Percentiles rank a stretch among this genome's conserved stretches.
These are phyloP conservation scores for Coniferiporia sulphurascens DNA, from an alignment of 1,284 basidiomycete species.

Conservation along the genomic window DNA sequence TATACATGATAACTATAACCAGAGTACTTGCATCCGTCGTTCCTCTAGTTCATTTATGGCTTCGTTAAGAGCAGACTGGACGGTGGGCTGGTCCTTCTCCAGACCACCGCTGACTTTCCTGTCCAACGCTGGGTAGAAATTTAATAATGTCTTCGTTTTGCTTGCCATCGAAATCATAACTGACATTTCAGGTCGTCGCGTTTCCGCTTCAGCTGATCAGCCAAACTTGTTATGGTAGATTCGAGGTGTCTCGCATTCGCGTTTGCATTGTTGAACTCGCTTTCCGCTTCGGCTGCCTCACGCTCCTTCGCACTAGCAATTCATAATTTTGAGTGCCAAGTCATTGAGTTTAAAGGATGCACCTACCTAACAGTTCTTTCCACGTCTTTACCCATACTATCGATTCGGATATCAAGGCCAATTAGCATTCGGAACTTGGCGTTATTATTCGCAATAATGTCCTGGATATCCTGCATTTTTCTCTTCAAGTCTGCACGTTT, in stretches of 20 bases:
- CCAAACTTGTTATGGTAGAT: conserved; percentile 52
- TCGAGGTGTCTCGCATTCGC: conserved; percentile 58
- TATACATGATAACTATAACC: not conserved
- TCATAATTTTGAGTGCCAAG: conserved; percentile 5
- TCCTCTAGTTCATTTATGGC: conserved; percentile 49
- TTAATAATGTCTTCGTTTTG: conserved; percentile 3
- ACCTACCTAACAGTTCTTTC: conserved; percentile 55
- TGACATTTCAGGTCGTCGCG: conserved; percentile 59
- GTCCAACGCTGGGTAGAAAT: conserved; percentile 44
- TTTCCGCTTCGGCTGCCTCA: conserved; percentile 54
- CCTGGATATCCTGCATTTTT: conserved; percentile 62
- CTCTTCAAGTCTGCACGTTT: conserved; percentile 66
- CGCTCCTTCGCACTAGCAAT: conserved; percentile 61
- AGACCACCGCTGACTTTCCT: conserved; percentile 47
- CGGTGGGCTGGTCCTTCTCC: conserved; percentile 30
- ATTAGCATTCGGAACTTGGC: conserved; percentile 61
- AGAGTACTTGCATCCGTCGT: conserved; percentile 47
- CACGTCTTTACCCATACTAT: conserved; percentile 70
- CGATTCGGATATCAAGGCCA: conserved; percentile 51
- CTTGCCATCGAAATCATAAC: conserved; percentile 15
- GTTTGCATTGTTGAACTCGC: conserved; percentile 43
- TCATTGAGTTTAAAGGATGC: not conserved
- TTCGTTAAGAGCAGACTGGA: conserved; percentile 56
- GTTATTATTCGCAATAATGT: conserved; percentile 58
- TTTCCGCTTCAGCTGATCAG: conserved; percentile 59